Evolutionary conservation across 768 basidiomycete genomes (phyloP).

Genomic region (Mycena venus): DNA sequence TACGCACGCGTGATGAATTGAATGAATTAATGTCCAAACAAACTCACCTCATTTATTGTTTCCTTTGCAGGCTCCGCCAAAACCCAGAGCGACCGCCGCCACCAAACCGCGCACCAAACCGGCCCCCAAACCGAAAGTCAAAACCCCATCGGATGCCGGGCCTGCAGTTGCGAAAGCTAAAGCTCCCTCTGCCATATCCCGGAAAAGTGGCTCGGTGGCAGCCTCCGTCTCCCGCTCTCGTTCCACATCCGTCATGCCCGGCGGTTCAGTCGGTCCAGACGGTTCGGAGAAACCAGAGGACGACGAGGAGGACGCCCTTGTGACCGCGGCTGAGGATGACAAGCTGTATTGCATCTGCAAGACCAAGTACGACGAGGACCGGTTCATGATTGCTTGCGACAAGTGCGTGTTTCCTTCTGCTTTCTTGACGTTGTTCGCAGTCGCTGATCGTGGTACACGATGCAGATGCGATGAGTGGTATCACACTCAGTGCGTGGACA

Average conservation of each 20-base stretch:
- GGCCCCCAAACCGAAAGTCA: slow-evolving; percentile 28
- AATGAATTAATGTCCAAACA: background rate
- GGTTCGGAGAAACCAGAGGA: slow-evolving; percentile 55
- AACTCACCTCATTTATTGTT: slow-evolving; percentile 20
- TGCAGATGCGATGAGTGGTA: slow-evolving; percentile 95
- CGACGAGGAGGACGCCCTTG: slow-evolving; percentile 62
- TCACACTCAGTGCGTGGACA: slow-evolving; percentile 86
- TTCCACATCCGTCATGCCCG: slow-evolving; percentile 79
- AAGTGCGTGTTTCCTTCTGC: slow-evolving; percentile 62
- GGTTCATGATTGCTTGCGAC: slow-evolving; percentile 95
- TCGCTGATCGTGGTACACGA: slow-evolving; percentile 42
- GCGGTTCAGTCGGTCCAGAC: slow-evolving; percentile 54
- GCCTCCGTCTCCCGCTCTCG: slow-evolving; percentile 68
- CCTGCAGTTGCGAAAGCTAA: slow-evolving; percentile 41
- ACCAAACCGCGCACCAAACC: slow-evolving; percentile 34
- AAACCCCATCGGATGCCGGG: slow-evolving; percentile 31
- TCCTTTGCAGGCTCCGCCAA: slow-evolving; percentile 45
- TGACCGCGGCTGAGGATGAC: slow-evolving; percentile 66
- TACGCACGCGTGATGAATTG: slow-evolving; percentile 41
- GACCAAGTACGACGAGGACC: slow-evolving; percentile 88
- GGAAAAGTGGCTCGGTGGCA: slow-evolving; percentile 50
- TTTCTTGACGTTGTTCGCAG: background rate
- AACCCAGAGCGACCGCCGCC: slow-evolving; percentile 44
- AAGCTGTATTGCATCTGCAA: slow-evolving; percentile 92
- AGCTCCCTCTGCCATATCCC: slow-evolving; percentile 33